Evolutionary conservation across 495 filamentous ascomycete species (phyloP).

Genomic region (Penicillium lagena): DNA sequence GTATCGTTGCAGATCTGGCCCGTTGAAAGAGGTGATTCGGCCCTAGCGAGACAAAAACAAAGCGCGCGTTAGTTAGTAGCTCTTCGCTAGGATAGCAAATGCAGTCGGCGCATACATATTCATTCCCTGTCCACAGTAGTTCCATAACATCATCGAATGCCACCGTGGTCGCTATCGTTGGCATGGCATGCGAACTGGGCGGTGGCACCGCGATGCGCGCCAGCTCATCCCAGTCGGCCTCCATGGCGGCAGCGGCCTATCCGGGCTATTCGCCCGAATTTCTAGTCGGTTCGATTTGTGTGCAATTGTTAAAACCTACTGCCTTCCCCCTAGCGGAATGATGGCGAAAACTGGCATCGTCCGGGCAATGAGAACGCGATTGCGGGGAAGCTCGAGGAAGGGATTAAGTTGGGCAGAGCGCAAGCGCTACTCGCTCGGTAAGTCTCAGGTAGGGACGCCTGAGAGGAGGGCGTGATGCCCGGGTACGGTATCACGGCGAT

Average conservation of each 20-base stretch:
- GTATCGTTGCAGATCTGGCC: slow-evolving; percentile 70
- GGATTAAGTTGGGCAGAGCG: neutral
- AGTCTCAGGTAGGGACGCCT: neutral
- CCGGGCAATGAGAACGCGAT: slow-evolving; percentile 27
- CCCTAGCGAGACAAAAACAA: slow-evolving; percentile 46
- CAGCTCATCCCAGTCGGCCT: slow-evolving; percentile 55
- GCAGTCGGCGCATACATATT: slow-evolving; percentile 54
- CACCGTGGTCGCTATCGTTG: slow-evolving; percentile 63
- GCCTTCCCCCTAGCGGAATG: slow-evolving; percentile 25
- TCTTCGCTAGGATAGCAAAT: neutral
- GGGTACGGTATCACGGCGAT: too few species aligned
- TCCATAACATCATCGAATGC: slow-evolving; percentile 86
- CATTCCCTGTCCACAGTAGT: slow-evolving; percentile 86
- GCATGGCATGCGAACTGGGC: slow-evolving; percentile 52
- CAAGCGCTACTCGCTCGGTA: neutral
- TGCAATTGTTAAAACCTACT: slow-evolving; percentile 6
- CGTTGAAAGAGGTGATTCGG: slow-evolving; percentile 77
- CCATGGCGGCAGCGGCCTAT: slow-evolving; percentile 27
- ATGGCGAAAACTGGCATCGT: slow-evolving; percentile 32
- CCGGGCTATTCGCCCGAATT: slow-evolving; percentile 6
- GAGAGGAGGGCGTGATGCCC: neutral
- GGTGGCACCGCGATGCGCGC: slow-evolving; percentile 64
- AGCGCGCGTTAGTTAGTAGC: neutral
- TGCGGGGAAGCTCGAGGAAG: slow-evolving; percentile 32
- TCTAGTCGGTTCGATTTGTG: neutral